Evolutionary conservation across 371 early-diverging fungal genomes (phyloP).

Genomic region (Fennellomyces sp.): DNA sequence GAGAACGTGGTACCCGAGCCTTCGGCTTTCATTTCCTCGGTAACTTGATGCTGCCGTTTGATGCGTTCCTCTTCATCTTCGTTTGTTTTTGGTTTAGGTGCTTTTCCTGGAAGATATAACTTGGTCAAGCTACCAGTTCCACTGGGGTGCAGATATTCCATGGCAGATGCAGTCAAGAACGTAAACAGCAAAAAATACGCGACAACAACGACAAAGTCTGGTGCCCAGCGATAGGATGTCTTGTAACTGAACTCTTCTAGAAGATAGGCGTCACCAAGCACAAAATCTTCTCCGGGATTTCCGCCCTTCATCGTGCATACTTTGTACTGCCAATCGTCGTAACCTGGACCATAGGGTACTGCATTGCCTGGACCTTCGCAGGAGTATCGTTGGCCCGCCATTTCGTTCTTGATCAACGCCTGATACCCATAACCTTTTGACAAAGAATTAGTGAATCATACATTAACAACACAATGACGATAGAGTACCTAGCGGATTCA

Average conservation of each 20-base stretch:
- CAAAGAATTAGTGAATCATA: too few species aligned
- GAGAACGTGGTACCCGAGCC: slow-evolving; percentile 43
- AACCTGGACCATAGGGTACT: slow-evolving; percentile 61
- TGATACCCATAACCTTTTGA: slow-evolving; percentile 74
- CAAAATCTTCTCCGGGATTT: slow-evolving; percentile 47
- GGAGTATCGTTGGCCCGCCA: slow-evolving; percentile 55
- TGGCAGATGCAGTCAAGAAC: slow-evolving; percentile 38
- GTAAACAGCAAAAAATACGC: slow-evolving; percentile 56
- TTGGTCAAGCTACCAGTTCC: slow-evolving; percentile 52
- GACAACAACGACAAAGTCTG: slow-evolving; percentile 39
- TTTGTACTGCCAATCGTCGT: slow-evolving; percentile 57
- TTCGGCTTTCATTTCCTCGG: slow-evolving; percentile 21
- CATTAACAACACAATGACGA: too few species aligned
- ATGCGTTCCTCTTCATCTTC: slow-evolving; percentile 27
- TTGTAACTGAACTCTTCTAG: slow-evolving; percentile 51
- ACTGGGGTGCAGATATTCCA: slow-evolving; percentile 51
- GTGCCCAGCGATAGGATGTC: slow-evolving; percentile 31
- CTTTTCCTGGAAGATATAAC: slow-evolving; percentile 45
- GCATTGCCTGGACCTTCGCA: slow-evolving; percentile 51
- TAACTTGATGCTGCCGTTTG: slow-evolving; percentile 12
- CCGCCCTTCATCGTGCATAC: slow-evolving; percentile 69
- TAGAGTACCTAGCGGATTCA: slow-evolving; percentile 74
- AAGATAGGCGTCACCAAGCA: slow-evolving; percentile 67
- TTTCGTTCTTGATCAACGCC: slow-evolving; percentile 77
- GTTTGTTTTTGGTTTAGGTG: slow-evolving; percentile 23